These are phyloP conservation scores for Tolypocladium capitatum DNA, from an alignment of 2,329 filamentous ascomycete species.

Conservation along the genomic window DNA sequence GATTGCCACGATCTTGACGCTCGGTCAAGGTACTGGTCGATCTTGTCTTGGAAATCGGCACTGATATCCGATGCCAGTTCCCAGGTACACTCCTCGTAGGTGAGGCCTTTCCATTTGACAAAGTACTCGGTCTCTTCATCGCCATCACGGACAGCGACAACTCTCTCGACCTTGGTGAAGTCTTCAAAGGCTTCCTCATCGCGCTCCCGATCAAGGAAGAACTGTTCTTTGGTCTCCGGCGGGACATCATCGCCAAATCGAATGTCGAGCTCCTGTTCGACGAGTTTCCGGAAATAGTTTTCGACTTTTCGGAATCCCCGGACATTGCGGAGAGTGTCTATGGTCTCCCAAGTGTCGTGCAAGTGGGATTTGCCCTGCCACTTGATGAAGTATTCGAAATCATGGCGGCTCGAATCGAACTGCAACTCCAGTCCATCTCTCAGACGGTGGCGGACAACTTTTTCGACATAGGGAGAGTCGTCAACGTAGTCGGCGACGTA, in stretches of 20 bases:
- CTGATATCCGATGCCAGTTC: conserved; percentile 65
- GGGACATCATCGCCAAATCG: conserved; percentile 62
- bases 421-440: conserved; percentile 52
- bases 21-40: conserved; percentile 82
- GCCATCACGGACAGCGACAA: conserved; percentile 71
- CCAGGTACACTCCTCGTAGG: conserved; percentile 94
- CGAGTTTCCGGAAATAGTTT: conserved; percentile 81
- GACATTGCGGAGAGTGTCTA: conserved; percentile 58
- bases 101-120: conserved; percentile 92
- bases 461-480: conserved; percentile 74
- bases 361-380: conserved; percentile 95
- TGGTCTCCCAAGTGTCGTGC: conserved; percentile 89
- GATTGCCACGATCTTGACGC: conserved; percentile 70
- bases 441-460: conserved; percentile 74
- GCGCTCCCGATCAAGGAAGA: conserved; percentile 86
- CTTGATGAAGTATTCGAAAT: conserved; percentile 90
- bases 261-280: conserved; percentile 68
- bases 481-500: conserved; percentile 60
- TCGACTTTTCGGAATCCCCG: conserved; percentile 82
- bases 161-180: conserved; percentile 82
- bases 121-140: conserved; percentile 79
- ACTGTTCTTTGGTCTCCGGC: conserved; percentile 82
- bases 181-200: conserved; percentile 80
- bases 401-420: conserved; percentile 47
- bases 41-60: conserved; percentile 70